phyloP scores from a whole-genome alignment of 495 filamentous ascomycete genomes.

The Penicillium simplicissimum region DNA sequence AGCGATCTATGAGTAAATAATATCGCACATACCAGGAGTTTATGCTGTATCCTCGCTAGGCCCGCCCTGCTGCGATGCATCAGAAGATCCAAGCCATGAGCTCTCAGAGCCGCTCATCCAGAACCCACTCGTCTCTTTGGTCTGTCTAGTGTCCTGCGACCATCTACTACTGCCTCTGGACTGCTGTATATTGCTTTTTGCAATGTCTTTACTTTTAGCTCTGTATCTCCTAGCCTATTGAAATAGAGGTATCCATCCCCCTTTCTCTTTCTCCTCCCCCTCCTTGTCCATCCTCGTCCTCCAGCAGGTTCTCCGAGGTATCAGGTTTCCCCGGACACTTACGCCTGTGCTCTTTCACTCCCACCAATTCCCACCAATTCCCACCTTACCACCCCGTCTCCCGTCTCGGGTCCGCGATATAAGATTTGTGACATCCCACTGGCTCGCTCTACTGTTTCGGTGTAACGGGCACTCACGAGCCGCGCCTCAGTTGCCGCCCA shows the following conservation, averaged over 20 bases:
- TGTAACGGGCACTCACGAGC: slow-evolving; percentile 28
- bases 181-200: background rate
- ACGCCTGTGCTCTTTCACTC: slow-evolving; percentile 20
- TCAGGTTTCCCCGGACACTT: slow-evolving; percentile 16
- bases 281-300: slow-evolving; percentile 8
- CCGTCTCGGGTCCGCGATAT: slow-evolving; percentile 9
- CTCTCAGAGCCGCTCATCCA: background rate
- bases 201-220: background rate
- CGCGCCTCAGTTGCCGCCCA: slow-evolving; percentile 27
- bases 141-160: background rate
- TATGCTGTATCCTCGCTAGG: background rate
- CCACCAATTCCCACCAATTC: background rate
- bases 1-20: no score
- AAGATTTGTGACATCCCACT: slow-evolving; percentile 17
- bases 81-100: background rate
- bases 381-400: background rate
- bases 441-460: slow-evolving; percentile 14
- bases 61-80: background rate
- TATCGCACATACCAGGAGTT: background rate
- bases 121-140: background rate
- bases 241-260: background rate
- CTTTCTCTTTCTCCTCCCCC: background rate
- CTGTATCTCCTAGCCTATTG: background rate
- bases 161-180: background rate
- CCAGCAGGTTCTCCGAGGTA: slow-evolving; percentile 23